Conservation (phyloP, 1,284 basidiomycete genomes). For the Spongiforma sp. region DNA sequence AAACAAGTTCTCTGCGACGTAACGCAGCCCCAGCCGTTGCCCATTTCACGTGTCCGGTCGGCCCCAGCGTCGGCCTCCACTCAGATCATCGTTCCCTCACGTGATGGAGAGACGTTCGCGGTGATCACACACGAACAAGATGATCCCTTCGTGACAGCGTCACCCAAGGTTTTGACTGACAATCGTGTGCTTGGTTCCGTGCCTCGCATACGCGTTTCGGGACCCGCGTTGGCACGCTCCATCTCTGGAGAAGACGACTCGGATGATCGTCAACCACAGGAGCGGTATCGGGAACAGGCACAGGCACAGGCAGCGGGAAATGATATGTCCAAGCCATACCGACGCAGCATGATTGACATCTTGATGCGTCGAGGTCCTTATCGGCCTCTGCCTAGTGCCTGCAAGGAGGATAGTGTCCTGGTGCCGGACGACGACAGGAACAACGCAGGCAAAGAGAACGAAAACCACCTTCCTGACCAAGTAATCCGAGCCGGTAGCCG, state of each 20-base stretch:
- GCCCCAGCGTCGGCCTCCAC: constrained; percentile 3
- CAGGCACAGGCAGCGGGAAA: too few species aligned
- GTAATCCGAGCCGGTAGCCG: constrained; percentile 4
- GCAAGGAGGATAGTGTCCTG: constrained; percentile 2
- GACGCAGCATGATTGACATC: constrained; percentile 36
- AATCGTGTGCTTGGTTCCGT: too few species aligned
- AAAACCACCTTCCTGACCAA: not conserved
- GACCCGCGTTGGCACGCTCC: not conserved
- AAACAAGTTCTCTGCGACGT: too few species aligned
- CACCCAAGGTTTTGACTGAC: not conserved
- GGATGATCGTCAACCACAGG: not conserved
- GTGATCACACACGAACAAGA: constrained; percentile 33
- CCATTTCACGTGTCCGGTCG: too few species aligned
- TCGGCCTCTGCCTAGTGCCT: constrained; percentile 1
- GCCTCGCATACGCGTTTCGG: constrained; percentile 12
- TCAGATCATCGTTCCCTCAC: constrained; percentile 26
- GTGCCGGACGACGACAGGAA: not conserved
- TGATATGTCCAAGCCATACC: constrained; percentile 21
- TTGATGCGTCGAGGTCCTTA: constrained; percentile 22
- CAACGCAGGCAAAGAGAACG: too few species aligned
- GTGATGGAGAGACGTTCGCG: constrained; percentile 33
- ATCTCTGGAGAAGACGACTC: not conserved
- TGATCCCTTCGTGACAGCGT: constrained; percentile 24
- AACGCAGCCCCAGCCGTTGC: too few species aligned
- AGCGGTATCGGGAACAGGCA: too few species aligned